These are phyloP conservation scores for Ascochyta viciae-villosae DNA, from an alignment of 2,329 filamentous ascomycete genomes.

Conservation along the genomic window DNA sequence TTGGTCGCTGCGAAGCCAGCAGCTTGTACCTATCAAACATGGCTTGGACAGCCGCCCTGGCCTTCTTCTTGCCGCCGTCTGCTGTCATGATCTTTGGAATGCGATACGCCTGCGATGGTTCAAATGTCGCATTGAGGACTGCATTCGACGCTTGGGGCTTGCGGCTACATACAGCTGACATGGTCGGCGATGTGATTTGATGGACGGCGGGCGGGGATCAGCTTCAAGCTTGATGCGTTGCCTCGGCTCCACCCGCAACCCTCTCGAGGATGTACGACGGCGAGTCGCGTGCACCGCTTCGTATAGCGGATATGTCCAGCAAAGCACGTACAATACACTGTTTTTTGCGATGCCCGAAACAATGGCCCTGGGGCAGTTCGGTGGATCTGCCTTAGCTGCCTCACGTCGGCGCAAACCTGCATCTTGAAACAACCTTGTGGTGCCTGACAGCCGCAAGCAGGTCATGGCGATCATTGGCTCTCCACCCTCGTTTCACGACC, in stretches of 20 bases:
- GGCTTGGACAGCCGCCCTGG: constrained; percentile 47
- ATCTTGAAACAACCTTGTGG: constrained; percentile 23
- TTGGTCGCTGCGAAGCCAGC: constrained; percentile 39
- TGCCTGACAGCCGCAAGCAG: constrained; percentile 20
- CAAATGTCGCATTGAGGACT: constrained; percentile 6
- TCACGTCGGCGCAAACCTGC: constrained; percentile 17
- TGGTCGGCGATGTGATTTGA: constrained; percentile 13
- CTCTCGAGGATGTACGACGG: background rate
- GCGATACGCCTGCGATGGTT: background rate
- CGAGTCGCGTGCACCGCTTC: constrained; percentile 17
- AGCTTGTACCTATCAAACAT: constrained; percentile 48
- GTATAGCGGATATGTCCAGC: background rate
- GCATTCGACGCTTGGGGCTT: constrained; percentile 2
- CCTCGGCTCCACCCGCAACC: constrained; percentile 19
- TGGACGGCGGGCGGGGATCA: constrained; percentile 8
- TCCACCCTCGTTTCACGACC: constrained; percentile 23
- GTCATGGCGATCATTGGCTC: constrained; percentile 21
- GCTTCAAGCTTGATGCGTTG: constrained; percentile 17
- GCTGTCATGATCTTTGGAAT: constrained; percentile 27
- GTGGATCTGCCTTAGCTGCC: constrained; percentile 12
- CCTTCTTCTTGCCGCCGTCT: constrained; percentile 39
- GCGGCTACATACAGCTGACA: constrained; percentile 12
- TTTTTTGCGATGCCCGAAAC: constrained; percentile 9
- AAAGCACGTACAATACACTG: background rate
- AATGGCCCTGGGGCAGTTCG: constrained; percentile 10